Base-by-base conservation (phyloP, 306 rosid genomes). In the Glycine tomentella region DNA sequence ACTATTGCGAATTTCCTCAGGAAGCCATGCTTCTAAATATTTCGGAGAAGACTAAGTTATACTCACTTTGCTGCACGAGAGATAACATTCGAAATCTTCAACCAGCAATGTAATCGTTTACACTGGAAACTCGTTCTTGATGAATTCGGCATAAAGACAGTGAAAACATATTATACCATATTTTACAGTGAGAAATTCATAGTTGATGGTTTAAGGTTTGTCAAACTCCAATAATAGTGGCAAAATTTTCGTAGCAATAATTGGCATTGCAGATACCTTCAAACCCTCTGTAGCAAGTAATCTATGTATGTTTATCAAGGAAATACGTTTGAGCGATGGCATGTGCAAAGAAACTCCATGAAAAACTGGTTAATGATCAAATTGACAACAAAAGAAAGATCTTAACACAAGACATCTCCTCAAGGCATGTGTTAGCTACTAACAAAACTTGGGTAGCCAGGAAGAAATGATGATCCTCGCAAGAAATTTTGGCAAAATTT, bases 261-360 rank as follows among this genome's bases (percentile, higher is more conserved):
- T 58, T 56, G 48, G 68, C 10, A n/a, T 61, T 15, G 8, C 52
- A 52, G 9, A 51, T 64, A 36, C 45, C 45, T 13, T n/a, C 13
- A 73, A 72, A 78, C 82, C 46, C 44, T 6, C 8, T 2, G 52
- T 17, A 70, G 68, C 53, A 63, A 20, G 78, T 51, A 63, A 49
- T 20, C 15, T 53, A 7, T 31, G 15, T 40, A 7, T 2, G 77
- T 65, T 9, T 14, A 34, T 14, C 44, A 53, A 44, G 48, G 62
- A 33, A 69, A 15, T 53, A 46, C 53, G 3, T 31, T 56, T 48
- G 7, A 48, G 36, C 31, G 38, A 69, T 13, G 48, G 70, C 12
- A 73, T 12, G 62, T 12, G 74, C 67, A 25, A 70, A 70, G 72
- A 53, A 72, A 65, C 69, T 70, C 6, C 63, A 77, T 7, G 20